Base-by-base conservation (phyloP, 805 yeast genomes). In the Sugiyamaella boreocaroliniensis region DNA sequence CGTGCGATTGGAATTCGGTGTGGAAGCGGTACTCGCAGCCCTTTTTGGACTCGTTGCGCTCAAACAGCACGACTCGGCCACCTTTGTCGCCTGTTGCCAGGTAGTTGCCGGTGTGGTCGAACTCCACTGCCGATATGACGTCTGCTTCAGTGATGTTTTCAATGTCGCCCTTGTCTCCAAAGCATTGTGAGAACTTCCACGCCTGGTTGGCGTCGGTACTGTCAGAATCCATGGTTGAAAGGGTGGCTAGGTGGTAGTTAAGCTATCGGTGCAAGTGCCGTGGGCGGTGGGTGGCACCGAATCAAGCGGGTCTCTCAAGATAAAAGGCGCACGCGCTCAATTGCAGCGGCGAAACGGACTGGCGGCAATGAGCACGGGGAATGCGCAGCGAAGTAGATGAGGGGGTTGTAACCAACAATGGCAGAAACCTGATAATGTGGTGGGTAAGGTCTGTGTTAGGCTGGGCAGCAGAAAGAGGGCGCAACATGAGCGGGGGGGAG, bases 41-140 rank as follows among this genome's bases (percentile, higher is more conserved):
- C 63, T 78, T 85, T 69, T 82, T 81, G 59, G 73, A 71, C 59
- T 79, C 83, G 68, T 88, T 89, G 62, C 98, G 80, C 70, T 93
- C 98, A 70, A 93, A 93, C 50, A 93, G 71, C 14, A 93, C 99
- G 43, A 93, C 97, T 58, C 99, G 80, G 29, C 99, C 99, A 51
- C 99, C 99, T 66, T 90, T 83, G 72, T 93, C 99, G 57, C 99
- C 99, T 1, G 99, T 93, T 55, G 99, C 99, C 53, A 93, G 74
- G 65, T 85, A 93, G 66, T 93, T 89, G 48, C 99, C 99, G 7
- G 93, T 81, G 65, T 84, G 86, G 68, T 93, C 97, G 64, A 93
- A 93, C 71, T 93, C 98, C 42, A 93, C 97, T 2, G 99, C 88
- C 16, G 97, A 86, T 57, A 93, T 93, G 66, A 93, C 90, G 69